Percentiles rank a stretch among this genome's conserved stretches.
Conservation (phyloP, 2,329 filamentous ascomycete genomes). For the Bipolaris victoriae region DNA sequence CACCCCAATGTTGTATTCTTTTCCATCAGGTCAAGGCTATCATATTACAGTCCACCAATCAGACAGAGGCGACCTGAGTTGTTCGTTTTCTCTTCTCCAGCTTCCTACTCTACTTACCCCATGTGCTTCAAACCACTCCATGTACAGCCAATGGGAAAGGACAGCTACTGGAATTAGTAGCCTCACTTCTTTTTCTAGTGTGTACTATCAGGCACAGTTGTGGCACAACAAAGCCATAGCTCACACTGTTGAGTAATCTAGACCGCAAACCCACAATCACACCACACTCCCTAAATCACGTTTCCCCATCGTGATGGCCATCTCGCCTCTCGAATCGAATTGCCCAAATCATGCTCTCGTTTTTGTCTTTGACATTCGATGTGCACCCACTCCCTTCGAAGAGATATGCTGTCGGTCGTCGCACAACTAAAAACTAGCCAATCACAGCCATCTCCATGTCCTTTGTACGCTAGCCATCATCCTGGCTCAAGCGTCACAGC, state of each 20-base stretch:
- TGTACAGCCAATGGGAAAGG: background rate
- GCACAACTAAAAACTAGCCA: background rate
- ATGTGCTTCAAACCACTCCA: background rate
- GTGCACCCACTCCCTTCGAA: background rate
- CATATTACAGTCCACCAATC: background rate
- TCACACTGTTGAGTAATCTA: too few species aligned
- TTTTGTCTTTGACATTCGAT: background rate
- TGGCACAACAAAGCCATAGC: background rate
- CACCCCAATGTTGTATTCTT: background rate
- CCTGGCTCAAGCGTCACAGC: slow-evolving; percentile 5
- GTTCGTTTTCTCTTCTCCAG: background rate
- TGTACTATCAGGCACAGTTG: too few species aligned
- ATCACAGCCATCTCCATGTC: slow-evolving; percentile 1
- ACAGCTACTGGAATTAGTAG: background rate
- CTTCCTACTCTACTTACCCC: background rate
- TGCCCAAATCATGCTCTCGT: background rate
- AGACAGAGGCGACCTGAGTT: background rate
- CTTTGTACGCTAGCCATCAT: slow-evolving; percentile 4
- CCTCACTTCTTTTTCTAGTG: background rate
- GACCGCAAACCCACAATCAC: background rate
- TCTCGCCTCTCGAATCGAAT: background rate
- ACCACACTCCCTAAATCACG: background rate
- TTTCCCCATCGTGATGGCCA: background rate
- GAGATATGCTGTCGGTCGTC: slow-evolving; percentile 1
- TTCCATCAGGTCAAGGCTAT: background rate